Percentiles rank a stretch among this genome's conserved stretches.
These are phyloP conservation scores for Arthrobotrys sphaeroides DNA, from an alignment of 2,329 filamentous ascomycete genomes.

Conservation along the genomic window DNA sequence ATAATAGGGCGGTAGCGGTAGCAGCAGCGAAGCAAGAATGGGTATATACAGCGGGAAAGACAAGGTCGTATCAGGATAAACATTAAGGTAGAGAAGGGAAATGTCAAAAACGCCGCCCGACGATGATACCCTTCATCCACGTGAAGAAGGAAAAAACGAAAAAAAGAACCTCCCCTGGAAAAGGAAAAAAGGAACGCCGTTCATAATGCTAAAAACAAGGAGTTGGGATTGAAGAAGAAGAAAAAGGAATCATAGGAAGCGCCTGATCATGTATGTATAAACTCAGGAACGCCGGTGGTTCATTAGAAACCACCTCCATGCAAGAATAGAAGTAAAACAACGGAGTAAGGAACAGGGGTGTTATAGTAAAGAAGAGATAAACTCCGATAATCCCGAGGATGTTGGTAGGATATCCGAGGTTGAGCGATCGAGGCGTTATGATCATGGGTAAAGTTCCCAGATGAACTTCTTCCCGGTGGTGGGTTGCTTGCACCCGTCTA, in stretches of 20 bases:
- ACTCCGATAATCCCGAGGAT: not conserved
- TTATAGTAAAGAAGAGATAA: not conserved
- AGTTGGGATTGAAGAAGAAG: not conserved
- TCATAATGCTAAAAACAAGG: conserved; percentile 15
- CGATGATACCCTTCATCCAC: conserved; percentile 2
- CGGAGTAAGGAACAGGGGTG: not conserved
- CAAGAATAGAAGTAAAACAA: too few relatives aligned
- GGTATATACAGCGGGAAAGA: not conserved
- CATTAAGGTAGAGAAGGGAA: not conserved
- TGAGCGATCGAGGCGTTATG: not conserved
- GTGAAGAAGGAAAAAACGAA: not conserved
- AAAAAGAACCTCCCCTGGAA: conserved; percentile 9
- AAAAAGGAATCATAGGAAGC: too few relatives aligned
- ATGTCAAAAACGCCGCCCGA: conserved; percentile 24
- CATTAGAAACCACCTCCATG: not conserved
- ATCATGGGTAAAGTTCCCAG: conserved; percentile 43
- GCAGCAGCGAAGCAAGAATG: not conserved
- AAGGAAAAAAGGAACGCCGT: conserved; percentile 35
- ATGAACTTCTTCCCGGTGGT: conserved; percentile 38
- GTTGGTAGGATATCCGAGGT: not conserved
- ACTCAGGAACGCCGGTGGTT: not conserved
- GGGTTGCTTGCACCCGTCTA: conserved; percentile 52
- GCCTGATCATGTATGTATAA: not conserved
- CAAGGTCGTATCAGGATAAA: not conserved
- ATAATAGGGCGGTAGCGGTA: not conserved